Base-by-base conservation (phyloP, 106 monocot genomes). In the Xerophyta viscosa region DNA sequence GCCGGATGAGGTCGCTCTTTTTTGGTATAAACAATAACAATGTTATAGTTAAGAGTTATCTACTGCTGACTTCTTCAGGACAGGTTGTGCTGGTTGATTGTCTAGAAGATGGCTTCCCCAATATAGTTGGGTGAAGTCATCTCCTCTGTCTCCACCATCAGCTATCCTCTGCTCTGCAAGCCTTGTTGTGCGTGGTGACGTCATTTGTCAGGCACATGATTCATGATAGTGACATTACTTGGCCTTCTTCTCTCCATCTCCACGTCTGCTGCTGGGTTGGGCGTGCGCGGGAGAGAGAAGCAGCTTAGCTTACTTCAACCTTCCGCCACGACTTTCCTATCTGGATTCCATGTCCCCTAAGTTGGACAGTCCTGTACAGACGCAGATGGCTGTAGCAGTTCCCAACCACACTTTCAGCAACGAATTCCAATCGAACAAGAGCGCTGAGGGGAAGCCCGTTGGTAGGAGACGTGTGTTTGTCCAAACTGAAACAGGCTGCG, bases 391-490 rank as follows among this genome's bases (percentile, higher is more conserved):
- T 12, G 72, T 72, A 41, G 66, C 72, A 52, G 68, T 72, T 48
- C 44, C 64, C 9, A 72, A 64, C 41, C 61, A 4, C 27, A 41
- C 66, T 10, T 51, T 62, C 33, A 41, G 60, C 37, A 47, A 46
- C 24, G 67, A 70, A 29, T 57, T 24, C 58, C 52, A 24, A 11
- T 31, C 31, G 49, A 62, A 27, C 41, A 28, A 24, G 24, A 26
- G 8, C 10, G 7, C 12, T 5, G 69, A 70, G 21, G 65, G 33
- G 23, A 58, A 62, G 29, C 70, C 63, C 14, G 52, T 57, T n/a
- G 73, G 69, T 5, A 50, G 74, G 55, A 53, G 77, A 24, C 57
- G 81, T 7, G 71, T 87, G 8, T 87, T 87, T 53, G 81, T 87
- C 22, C 86, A 87, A 31, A 81, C 86, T 17, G 69, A 69, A 4